Evolutionary conservation across 345 rosid species (phyloP).

Genomic region (Barbarea vulgaris): DNA sequence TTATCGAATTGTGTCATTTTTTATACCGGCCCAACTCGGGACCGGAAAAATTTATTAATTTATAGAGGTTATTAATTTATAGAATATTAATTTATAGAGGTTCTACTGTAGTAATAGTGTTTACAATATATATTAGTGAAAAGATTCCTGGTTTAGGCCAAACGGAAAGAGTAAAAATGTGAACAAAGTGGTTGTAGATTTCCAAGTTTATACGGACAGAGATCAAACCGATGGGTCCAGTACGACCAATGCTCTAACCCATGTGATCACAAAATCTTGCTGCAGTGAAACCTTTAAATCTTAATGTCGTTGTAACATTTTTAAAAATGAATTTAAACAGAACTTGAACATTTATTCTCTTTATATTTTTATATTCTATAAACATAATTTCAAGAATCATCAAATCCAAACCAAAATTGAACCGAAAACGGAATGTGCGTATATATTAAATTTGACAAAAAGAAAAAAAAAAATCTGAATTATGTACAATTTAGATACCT

Average conservation of each 20-base stretch:
- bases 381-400: background rate
- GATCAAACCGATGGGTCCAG: conserved; percentile 36
- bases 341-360: background rate
- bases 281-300: background rate
- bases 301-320: background rate
- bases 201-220: conserved; percentile 25
- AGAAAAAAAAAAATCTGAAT: too few relatives aligned
- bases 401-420: background rate
- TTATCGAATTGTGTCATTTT: too few relatives aligned
- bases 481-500: background rate
- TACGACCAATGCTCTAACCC: conserved; percentile 8
- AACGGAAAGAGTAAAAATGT: conserved; percentile 2
- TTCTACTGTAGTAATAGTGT: background rate
- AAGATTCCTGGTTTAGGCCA: background rate
- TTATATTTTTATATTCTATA: background rate
- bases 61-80: too few relatives aligned
- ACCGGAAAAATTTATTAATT: too few relatives aligned
- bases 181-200: conserved; percentile 19
- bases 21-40: too few relatives aligned
- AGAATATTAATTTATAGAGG: too few relatives aligned
- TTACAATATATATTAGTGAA: conserved; percentile 7
- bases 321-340: background rate
- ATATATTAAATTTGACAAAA: too few relatives aligned
- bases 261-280: conserved; percentile 14
- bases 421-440: background rate